phyloP scores from a whole-genome alignment of 371 early-diverging fungal species.

The Mucor racemosus region DNA sequence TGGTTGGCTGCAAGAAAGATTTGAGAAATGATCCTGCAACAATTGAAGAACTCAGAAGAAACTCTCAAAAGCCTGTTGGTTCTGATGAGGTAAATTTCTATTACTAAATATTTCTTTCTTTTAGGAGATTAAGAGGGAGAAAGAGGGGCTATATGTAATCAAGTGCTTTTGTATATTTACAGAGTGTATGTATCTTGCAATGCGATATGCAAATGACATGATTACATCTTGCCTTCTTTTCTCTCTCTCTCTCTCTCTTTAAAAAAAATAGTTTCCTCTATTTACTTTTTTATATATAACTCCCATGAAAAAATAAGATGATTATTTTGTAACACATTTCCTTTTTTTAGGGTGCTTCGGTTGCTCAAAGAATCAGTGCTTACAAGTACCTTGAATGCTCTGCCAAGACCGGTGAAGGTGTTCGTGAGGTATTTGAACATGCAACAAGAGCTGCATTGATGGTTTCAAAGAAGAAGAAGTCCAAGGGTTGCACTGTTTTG shows the following conservation, averaged over 20 bases:
- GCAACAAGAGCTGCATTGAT: conserved; percentile 89
- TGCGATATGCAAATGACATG: conserved; percentile 1
- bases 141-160: conserved; percentile 5
- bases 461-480: conserved; percentile 58
- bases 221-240: not conserved
- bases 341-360: conserved; percentile 38
- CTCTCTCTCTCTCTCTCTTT: not conserved
- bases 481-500: conserved; percentile 54
- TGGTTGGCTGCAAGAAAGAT: conserved; percentile 94
- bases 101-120: not conserved
- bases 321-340: conserved; percentile 17
- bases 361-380: conserved; percentile 84
- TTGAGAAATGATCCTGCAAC: conserved; percentile 81
- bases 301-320: conserved; percentile 1
- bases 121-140: conserved; percentile 6
- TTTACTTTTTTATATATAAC: not conserved
- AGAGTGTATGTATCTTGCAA: not conserved
- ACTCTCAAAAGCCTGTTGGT: conserved; percentile 81
- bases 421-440: conserved; percentile 93
- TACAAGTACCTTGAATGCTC: conserved; percentile 95
- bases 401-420: conserved; percentile 91
- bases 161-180: conserved; percentile 2
- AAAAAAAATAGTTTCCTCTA: not conserved
- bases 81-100: conserved; percentile 68
- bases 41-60: conserved; percentile 79